Percentiles rank a stretch among this genome's conserved stretches.
These are phyloP conservation scores for Pichia cephalocereana DNA, from an alignment of 805 yeast species.

Conservation along the genomic window DNA sequence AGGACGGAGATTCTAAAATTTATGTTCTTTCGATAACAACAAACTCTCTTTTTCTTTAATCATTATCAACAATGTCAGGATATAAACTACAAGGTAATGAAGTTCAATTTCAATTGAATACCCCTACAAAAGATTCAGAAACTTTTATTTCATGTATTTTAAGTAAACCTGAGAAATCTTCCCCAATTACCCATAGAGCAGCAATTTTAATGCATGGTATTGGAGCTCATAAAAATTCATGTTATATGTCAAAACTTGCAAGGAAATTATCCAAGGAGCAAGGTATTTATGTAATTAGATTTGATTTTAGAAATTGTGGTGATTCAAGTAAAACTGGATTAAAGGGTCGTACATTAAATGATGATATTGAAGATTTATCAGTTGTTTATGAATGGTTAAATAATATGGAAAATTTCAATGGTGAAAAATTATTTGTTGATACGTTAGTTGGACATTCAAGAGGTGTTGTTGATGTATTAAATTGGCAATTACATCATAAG, in stretches of 20 bases:
- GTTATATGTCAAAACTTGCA: constrained; percentile 61
- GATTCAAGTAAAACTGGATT: constrained; percentile 44
- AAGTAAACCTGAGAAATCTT: constrained; percentile 12
- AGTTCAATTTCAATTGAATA: constrained; percentile 3
- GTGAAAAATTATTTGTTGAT: constrained; percentile 37
- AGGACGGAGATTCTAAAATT: too few species aligned
- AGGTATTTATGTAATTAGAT: constrained; percentile 61
- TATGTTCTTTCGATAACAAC: too few species aligned
- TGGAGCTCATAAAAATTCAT: constrained; percentile 75
- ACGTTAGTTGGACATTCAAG: constrained; percentile 72
- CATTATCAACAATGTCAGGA: constrained; percentile 3
- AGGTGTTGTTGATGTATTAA: constrained; percentile 67
- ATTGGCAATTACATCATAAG: constrained; percentile 46
- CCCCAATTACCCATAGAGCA: constrained; percentile 15
- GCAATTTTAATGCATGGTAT: constrained; percentile 75
- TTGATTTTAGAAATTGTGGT: constrained; percentile 86
- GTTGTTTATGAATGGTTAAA: constrained; percentile 30
- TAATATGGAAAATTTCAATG: constrained; percentile 19
- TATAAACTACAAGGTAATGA: constrained; percentile 11
- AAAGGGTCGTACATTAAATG: constrained; percentile 49
- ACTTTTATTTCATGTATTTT: constrained; percentile 14
- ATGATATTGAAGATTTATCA: constrained; percentile 64
- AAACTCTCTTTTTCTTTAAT: too few species aligned
- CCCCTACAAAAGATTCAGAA: constrained; percentile 9
- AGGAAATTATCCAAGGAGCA: constrained; percentile 43